Percentiles rank a stretch among this genome's conserved stretches.
These are phyloP conservation scores for Fraxinus xanthoxyloides DNA, from an alignment of 305 asterid species.

Conservation along the genomic window DNA sequence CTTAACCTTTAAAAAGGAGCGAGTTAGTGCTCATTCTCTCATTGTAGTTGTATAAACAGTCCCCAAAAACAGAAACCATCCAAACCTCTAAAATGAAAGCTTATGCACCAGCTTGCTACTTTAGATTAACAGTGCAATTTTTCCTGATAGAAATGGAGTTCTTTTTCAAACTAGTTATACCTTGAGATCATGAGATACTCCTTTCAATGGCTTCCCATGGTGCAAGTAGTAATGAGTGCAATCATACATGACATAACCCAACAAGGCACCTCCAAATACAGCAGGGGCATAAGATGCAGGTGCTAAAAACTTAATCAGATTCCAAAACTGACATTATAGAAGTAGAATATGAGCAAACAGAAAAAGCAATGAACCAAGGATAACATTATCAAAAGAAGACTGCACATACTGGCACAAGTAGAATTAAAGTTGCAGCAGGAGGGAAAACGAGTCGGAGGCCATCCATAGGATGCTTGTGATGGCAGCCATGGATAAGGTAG, in stretches of 20 bases:
- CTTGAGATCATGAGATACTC: constrained; percentile 56
- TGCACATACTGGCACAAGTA: constrained; percentile 56
- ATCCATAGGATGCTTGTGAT: constrained; percentile 97
- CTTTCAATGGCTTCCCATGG: constrained; percentile 64
- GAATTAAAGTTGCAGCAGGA: constrained; percentile 74
- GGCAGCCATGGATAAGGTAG: constrained; percentile 91
- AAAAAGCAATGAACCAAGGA: not conserved
- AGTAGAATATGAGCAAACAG: not conserved
- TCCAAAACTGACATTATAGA: constrained; percentile 48
- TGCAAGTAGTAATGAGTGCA: constrained; percentile 81
- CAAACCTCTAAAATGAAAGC: not conserved
- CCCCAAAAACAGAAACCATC: not conserved
- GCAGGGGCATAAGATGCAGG: constrained; percentile 53
- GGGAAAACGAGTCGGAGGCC: constrained; percentile 88
- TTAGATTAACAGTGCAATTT: not conserved
- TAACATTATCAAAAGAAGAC: not conserved
- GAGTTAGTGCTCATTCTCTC: not conserved
- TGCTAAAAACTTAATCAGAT: constrained; percentile 37
- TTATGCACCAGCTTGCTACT: not conserved
- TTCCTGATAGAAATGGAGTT: not conserved
- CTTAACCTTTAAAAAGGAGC: not conserved
- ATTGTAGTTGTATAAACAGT: not conserved
- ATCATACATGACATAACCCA: constrained; percentile 73
- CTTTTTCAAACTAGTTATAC: constrained; percentile 17
- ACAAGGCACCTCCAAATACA: constrained; percentile 55